Evolutionary conservation across 2,329 filamentous ascomycete genomes (phyloP).

Genomic region (Coniochaeta hoffmannii): DNA sequence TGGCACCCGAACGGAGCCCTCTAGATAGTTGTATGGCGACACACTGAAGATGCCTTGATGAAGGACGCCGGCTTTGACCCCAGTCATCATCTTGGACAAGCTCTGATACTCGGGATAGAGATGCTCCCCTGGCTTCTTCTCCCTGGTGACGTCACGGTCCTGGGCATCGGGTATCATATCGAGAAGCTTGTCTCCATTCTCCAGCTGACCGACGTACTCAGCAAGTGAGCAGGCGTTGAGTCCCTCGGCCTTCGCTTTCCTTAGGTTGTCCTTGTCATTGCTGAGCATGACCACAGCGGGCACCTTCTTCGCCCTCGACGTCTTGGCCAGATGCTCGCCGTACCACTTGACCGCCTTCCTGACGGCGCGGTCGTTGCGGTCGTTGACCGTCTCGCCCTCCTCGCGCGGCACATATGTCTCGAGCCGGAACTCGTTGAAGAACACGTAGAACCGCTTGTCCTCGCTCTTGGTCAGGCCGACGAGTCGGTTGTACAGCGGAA

Average conservation of each 20-base stretch:
- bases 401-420: constrained; percentile 80
- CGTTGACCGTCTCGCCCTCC: constrained; percentile 82
- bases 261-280: constrained; percentile 81
- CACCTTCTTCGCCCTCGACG: constrained; percentile 45
- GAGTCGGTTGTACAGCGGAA: constrained; percentile 91
- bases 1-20: constrained; percentile 83
- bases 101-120: constrained; percentile 88
- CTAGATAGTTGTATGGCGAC: constrained; percentile 95
- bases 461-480: constrained; percentile 88
- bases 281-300: constrained; percentile 89
- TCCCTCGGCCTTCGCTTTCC: constrained; percentile 69
- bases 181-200: constrained; percentile 76
- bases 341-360: constrained; percentile 87
- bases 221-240: constrained; percentile 61
- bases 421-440: constrained; percentile 95
- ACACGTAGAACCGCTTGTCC: constrained; percentile 96
- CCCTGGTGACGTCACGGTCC: constrained; percentile 57
- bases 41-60: constrained; percentile 96
- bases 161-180: constrained; percentile 87
- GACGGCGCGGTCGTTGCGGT: constrained; percentile 90
- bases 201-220: constrained; percentile 77
- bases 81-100: constrained; percentile 89
- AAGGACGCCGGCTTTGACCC: constrained; percentile 77
- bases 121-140: constrained; percentile 57
- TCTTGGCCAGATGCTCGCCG: constrained; percentile 65